A percentile compares a stretch with the other conserved stretches of the same genome.
phyloP scores from a whole-genome alignment of 2,329 filamentous ascomycete species.

The Xylaria sp. region DNA sequence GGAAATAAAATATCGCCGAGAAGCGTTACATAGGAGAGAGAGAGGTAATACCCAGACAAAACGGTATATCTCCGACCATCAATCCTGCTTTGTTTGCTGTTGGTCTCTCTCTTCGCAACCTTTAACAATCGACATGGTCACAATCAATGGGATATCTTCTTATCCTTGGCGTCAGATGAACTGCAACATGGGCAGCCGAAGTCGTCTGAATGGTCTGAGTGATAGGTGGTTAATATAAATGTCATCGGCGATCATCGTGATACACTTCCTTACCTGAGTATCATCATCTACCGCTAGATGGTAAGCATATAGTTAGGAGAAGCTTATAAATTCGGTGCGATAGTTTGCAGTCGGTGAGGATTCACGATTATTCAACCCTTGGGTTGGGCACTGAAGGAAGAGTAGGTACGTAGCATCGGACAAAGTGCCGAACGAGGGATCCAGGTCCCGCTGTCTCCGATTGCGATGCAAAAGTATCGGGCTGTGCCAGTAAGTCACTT shows the following conservation, averaged over 20 bases:
- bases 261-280: background rate
- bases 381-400: background rate
- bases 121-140: background rate
- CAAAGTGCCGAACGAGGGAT: slow-evolving; percentile 13
- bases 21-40: background rate
- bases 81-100: background rate
- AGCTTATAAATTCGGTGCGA: background rate
- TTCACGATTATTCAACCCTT: background rate
- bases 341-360: background rate
- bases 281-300: background rate
- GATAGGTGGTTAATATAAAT: background rate
- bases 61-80: background rate
- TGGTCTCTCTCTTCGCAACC: too few species aligned
- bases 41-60: background rate
- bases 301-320: background rate
- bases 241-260: background rate
- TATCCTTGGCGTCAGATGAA: background rate
- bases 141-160: background rate
- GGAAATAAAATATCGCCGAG: background rate
- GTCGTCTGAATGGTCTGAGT: background rate
- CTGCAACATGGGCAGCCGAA: background rate
- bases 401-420: background rate
- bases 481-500: background rate
- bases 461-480: slow-evolving; percentile 1
- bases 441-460: slow-evolving; percentile 1